Conservation (phyloP, 208 protist species). For the Wallacemonas rigidus region DNA sequence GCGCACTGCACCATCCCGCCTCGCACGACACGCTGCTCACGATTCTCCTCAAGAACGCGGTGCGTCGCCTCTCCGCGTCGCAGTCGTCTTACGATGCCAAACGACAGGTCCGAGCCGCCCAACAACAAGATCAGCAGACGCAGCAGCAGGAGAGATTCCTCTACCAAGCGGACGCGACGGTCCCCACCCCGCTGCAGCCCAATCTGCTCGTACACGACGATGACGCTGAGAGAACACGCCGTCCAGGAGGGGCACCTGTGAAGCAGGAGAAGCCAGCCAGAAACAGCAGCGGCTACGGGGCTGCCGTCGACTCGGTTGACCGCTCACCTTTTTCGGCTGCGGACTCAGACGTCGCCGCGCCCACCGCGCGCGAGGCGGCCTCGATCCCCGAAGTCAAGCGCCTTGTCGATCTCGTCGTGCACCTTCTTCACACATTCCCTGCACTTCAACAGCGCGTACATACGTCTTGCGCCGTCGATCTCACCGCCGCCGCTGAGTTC, state of each 20-base stretch:
- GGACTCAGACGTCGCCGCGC: constrained; percentile 4
- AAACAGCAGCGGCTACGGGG: too few relatives aligned
- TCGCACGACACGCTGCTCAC: constrained; percentile 58
- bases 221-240: too few relatives aligned
- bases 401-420: constrained; percentile 32
- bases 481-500: background rate
- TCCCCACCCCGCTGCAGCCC: background rate
- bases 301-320: too few relatives aligned
- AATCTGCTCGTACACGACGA: background rate
- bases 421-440: constrained; percentile 28
- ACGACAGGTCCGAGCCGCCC: background rate
- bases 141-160: constrained; percentile 2
- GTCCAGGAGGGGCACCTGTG: too few relatives aligned
- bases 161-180: background rate
- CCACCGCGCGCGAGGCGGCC: constrained; percentile 25
- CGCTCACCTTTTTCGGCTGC: background rate
- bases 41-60: constrained; percentile 30
- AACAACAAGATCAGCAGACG: background rate
- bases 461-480: constrained; percentile 5
- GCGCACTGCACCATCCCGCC: constrained; percentile 25
- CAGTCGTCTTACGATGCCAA: background rate
- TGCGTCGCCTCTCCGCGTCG: constrained; percentile 22
- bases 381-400: constrained; percentile 31
- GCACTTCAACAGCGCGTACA: constrained; percentile 22
- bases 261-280: too few relatives aligned